Percentiles rank a stretch among this genome's conserved stretches.
These are phyloP conservation scores for Pseudonitzschia multistriata DNA, from an alignment of 108 stramenopile species.

Conservation along the genomic window DNA sequence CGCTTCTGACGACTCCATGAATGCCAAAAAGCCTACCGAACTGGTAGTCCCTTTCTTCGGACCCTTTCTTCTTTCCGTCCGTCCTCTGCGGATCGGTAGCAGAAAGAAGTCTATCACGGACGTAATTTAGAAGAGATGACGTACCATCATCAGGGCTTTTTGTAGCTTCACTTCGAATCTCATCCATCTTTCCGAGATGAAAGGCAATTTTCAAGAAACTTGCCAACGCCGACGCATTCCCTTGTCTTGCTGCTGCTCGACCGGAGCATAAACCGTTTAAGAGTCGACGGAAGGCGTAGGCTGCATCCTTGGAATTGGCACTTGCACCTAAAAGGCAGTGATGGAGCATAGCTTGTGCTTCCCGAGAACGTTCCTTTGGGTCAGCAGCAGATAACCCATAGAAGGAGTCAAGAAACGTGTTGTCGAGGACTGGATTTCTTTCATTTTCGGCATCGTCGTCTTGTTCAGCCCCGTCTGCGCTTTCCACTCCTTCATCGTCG, in stretches of 20 bases:
- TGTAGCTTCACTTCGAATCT: conserved; percentile 38
- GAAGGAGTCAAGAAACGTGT: conserved; percentile 78
- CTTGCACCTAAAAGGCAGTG: conserved; percentile 60
- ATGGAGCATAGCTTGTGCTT: conserved; percentile 66
- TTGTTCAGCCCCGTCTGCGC: conserved; percentile 15
- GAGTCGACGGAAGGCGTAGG: conserved; percentile 75
- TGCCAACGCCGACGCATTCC: conserved; percentile 78
- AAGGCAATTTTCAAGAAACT: conserved; percentile 66
- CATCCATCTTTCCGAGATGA: conserved; percentile 29
- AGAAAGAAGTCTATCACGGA: conserved; percentile 53
- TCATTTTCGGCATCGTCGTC: conserved; percentile 26
- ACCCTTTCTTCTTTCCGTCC: conserved; percentile 64
- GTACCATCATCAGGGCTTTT: conserved; percentile 1
- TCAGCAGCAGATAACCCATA: conserved; percentile 67
- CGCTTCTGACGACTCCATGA: conserved; percentile 65
- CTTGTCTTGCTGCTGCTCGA: conserved; percentile 81
- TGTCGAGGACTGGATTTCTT: conserved; percentile 18
- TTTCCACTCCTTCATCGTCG: conserved; percentile 18
- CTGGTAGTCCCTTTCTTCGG: conserved; percentile 77
- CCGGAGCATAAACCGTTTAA: conserved; percentile 83
- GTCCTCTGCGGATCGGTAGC: conserved; percentile 45
- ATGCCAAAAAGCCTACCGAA: conserved; percentile 86
- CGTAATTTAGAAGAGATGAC: conserved; percentile 33
- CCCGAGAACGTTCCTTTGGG: conserved; percentile 54
- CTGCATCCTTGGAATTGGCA: conserved; percentile 69